Evolutionary conservation across 2,329 filamentous ascomycete species (phyloP).

Genomic region (Neurospora crassa): DNA sequence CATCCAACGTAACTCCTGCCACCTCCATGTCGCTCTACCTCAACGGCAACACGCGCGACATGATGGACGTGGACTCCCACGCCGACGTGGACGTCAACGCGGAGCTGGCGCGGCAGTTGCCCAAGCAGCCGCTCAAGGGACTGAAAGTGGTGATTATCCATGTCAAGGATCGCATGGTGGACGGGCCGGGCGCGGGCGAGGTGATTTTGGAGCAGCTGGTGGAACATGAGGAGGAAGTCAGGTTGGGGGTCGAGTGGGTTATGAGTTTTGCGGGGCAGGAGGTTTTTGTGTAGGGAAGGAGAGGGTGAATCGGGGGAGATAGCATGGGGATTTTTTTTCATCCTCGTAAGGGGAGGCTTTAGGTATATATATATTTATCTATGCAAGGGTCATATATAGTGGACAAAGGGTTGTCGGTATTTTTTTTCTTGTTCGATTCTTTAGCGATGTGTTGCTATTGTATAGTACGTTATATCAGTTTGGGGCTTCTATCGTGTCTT

Average conservation of each 20-base stretch:
- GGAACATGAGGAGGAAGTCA: conserved; percentile 53
- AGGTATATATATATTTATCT: too few relatives aligned
- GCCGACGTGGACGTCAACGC: background rate
- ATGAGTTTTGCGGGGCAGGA: conserved; percentile 59
- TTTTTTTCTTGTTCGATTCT: too few relatives aligned
- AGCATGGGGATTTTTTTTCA: too few relatives aligned
- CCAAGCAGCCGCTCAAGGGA: conserved; percentile 48
- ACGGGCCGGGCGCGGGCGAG: conserved; percentile 55
- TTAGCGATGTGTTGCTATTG: too few relatives aligned
- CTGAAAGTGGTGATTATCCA: conserved; percentile 84
- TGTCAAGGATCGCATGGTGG: conserved; percentile 75
- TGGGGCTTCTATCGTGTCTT: too few relatives aligned
- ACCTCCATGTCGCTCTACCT: background rate
- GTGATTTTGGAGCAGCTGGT: conserved; percentile 61
- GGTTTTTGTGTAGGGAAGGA: conserved; percentile 23
- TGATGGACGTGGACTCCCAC: background rate
- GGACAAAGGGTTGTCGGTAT: too few relatives aligned
- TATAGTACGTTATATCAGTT: too few relatives aligned
- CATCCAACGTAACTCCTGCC: background rate
- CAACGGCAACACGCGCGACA: background rate
- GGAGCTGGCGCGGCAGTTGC: background rate
- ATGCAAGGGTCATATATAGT: too few relatives aligned
- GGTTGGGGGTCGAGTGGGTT: conserved; percentile 71
- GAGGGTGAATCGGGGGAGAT: too few relatives aligned
- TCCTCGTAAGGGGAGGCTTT: too few relatives aligned